phyloP scores from a whole-genome alignment of 2,329 filamentous ascomycete species.

The Xylaria sp. region DNA sequence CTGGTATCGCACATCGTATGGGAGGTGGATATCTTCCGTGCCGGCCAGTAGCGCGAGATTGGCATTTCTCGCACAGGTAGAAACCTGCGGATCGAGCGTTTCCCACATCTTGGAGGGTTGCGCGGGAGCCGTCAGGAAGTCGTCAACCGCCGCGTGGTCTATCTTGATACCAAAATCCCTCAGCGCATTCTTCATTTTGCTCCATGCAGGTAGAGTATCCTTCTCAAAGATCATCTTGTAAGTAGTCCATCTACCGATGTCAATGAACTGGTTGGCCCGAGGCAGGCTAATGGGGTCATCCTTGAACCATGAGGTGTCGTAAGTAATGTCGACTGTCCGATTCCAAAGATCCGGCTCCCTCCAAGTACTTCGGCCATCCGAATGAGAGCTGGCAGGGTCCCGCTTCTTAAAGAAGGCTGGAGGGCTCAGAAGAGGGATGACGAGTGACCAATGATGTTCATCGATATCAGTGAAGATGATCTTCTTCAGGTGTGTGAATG shows the following conservation, averaged over 20 bases:
- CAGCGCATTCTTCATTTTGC: conserved; percentile 56
- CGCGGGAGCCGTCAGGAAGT: conserved; percentile 46
- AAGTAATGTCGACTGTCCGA: conserved; percentile 50
- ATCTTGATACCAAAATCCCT: conserved; percentile 73
- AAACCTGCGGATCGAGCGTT: conserved; percentile 40
- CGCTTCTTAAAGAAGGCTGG: conserved; percentile 50
- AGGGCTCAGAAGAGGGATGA: conserved; percentile 53
- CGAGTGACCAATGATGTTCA: conserved; percentile 41
- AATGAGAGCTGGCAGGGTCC: conserved; percentile 37
- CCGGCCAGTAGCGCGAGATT: conserved; percentile 38
- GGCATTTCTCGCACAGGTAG: conserved; percentile 14
- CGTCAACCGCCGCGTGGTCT: conserved; percentile 35
- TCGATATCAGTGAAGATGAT: conserved; percentile 44
- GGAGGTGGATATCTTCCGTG: conserved; percentile 49
- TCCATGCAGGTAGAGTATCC: conserved; percentile 39
- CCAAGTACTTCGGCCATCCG: conserved; percentile 42
- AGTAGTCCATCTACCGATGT: conserved; percentile 61
- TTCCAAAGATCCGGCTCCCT: conserved; percentile 49
- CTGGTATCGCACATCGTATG: conserved; percentile 81
- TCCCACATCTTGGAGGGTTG: conserved; percentile 44
- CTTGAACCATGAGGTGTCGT: conserved; percentile 38
- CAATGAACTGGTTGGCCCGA: conserved; percentile 44
- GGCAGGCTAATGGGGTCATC: conserved; percentile 44
- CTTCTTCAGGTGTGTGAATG: conserved; percentile 50
- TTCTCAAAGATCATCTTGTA: conserved; percentile 50